Evolutionary conservation across 345 rosid species (phyloP), one percentile per base, ranked within the genome.

Genomic region (Gossypium mustelinum): DNA sequence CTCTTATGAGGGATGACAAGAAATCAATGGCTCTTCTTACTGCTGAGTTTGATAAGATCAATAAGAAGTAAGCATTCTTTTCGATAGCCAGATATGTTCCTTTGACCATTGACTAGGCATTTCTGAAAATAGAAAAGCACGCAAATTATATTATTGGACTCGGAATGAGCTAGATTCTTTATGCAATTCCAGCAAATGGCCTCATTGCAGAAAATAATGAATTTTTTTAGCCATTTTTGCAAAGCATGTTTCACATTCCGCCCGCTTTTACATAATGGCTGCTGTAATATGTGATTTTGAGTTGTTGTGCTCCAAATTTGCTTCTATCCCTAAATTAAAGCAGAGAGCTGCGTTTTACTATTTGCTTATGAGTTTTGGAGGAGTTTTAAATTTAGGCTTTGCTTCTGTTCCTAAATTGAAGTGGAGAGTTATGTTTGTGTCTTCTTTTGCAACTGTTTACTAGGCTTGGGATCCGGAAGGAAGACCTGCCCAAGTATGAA

Each of bases 401-500:
- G 44, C 60, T 17, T 52, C 60, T n/a, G 60, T 17, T 56, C 10
- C 14, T 29, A 27, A 69, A 69, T 10, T 29, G 7, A 52, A 69
- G 27, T 69, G 60, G 25, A 69, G 60, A 27, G 24, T 69, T 27
- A 17, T 29, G 60, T 16, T 69, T 25, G 50, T 43, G 20, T 4
- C 43, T 72, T 51, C 51, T 66, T 59, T 22, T 24, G 41, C 47
- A 22, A 73, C 24, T 43, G 22, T 47, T 9, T 48, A 34, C 34
- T 75, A 96, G 98, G 90, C 97, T 96, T 79, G 99, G 99, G 52
- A 84, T 96, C 16, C 83, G 76, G 60, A 89, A 77, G 87, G 95
- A 90, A 85, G 95, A 96, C 77, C 90, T 96, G 34, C 97, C 99
- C 2, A 96, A 93, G 81, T 90, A 92, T 70, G 98, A 92, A 81